A percentile compares a stretch with the other conserved stretches of the same genome.
Evolutionary conservation across 1,284 basidiomycete species (phyloP).

Genomic region (Sphaerobolus stellatus): DNA sequence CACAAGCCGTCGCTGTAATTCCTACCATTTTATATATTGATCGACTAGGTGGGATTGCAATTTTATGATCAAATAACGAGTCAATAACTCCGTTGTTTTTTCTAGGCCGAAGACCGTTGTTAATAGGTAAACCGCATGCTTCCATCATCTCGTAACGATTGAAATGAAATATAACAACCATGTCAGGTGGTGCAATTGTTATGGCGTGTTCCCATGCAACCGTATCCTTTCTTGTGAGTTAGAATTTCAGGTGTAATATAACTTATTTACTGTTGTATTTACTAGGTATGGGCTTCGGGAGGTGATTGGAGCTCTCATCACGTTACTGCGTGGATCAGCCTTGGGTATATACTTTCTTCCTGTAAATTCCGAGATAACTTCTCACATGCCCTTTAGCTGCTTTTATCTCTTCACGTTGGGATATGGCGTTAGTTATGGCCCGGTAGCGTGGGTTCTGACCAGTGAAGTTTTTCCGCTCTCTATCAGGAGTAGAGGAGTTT

Average conservation of each 20-base stretch:
- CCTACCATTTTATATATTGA: conserved; percentile 75
- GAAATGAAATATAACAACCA: conserved; percentile 1
- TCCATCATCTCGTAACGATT: background rate
- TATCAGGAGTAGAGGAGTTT: conserved; percentile 80
- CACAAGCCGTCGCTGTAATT: conserved; percentile 72
- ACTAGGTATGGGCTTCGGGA: conserved; percentile 50
- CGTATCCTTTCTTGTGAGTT: conserved; percentile 62
- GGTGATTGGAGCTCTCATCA: conserved; percentile 56
- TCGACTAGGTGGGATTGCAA: conserved; percentile 53
- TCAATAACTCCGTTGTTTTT: background rate
- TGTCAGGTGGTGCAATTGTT: conserved; percentile 58
- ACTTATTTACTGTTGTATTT: conserved; percentile 2
- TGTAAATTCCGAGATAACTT: background rate
- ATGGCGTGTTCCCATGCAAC: conserved; percentile 75
- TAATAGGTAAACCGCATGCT: conserved; percentile 44
- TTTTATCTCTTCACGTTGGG: conserved; percentile 79
- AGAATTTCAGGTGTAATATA: background rate
- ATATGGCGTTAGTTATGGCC: conserved; percentile 82
- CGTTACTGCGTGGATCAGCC: conserved; percentile 62
- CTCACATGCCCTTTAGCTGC: conserved; percentile 39
- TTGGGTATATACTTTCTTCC: conserved; percentile 45
- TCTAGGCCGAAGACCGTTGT: conserved; percentile 60
- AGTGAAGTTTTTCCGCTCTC: conserved; percentile 86
- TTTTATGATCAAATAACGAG: too few relatives aligned
- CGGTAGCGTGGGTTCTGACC: conserved; percentile 81